phyloP scores from a whole-genome alignment of 768 basidiomycete genomes.

The Phylloporus sp. region DNA sequence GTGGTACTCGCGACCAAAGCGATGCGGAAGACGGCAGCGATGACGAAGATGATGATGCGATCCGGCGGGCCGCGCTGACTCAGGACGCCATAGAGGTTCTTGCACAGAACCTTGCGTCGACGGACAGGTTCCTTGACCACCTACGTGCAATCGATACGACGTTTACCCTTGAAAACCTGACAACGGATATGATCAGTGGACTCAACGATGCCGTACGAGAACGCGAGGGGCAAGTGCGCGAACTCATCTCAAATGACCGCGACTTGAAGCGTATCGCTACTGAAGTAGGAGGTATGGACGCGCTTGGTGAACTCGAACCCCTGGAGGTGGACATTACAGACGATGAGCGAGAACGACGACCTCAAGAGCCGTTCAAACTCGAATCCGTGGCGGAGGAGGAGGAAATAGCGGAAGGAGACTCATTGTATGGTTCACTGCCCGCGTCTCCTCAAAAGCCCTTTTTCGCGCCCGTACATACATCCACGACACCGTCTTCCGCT shows the following conservation, averaged over 20 bases:
- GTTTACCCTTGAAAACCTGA: slow-evolving; percentile 57
- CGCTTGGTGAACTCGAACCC: slow-evolving; percentile 64
- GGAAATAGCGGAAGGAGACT: slow-evolving; percentile 37
- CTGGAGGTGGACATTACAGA: slow-evolving; percentile 42
- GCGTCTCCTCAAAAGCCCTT: slow-evolving; percentile 54
- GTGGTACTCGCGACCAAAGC: slow-evolving; percentile 10
- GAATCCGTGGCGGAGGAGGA: slow-evolving; percentile 41
- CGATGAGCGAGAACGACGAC: slow-evolving; percentile 25
- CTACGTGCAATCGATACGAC: slow-evolving; percentile 63
- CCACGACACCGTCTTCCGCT: slow-evolving; percentile 52
- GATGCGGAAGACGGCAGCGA: slow-evolving; percentile 15
- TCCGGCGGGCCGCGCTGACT: slow-evolving; percentile 20
- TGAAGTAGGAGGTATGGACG: slow-evolving; percentile 75
- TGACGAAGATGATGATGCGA: slow-evolving; percentile 28
- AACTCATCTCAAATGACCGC: slow-evolving; percentile 71
- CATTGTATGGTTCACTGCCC: slow-evolving; percentile 38
- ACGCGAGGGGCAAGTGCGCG: slow-evolving; percentile 78
- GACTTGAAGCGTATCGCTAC: slow-evolving; percentile 74
- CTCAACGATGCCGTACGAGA: slow-evolving; percentile 74
- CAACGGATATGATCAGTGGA: slow-evolving; percentile 71
- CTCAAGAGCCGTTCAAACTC: slow-evolving; percentile 29
- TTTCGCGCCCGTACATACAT: slow-evolving; percentile 47
- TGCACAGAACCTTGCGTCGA: slow-evolving; percentile 69
- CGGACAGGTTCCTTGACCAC: slow-evolving; percentile 71
- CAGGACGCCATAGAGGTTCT: slow-evolving; percentile 71